These are phyloP conservation scores for Rugonectria rugulosa DNA, from an alignment of 2,329 filamentous ascomycete species.

Conservation along the genomic window DNA sequence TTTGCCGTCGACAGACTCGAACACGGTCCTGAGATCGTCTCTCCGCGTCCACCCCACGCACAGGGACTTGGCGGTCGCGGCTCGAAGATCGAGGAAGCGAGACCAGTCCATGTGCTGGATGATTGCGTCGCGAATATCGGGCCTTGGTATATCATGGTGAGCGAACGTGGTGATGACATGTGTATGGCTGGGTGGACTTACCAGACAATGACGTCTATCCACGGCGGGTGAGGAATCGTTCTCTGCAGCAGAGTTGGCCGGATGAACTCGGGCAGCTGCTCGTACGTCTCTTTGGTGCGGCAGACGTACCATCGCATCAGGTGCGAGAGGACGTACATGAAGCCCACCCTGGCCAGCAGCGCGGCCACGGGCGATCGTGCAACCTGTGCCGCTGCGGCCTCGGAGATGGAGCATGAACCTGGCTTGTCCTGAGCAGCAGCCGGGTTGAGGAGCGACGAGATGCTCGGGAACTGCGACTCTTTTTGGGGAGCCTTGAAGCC, in stretches of 20 bases:
- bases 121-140: conserved; percentile 27
- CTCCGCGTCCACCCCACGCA: conserved; percentile 20
- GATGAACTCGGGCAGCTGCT: conserved; percentile 32
- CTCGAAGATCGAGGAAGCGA: conserved; percentile 21
- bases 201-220: conserved; percentile 36
- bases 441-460: conserved; percentile 35
- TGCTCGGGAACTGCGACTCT: conserved; percentile 33
- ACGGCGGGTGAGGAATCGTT: conserved; percentile 36
- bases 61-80: conserved; percentile 6
- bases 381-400: conserved; percentile 26
- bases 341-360: conserved; percentile 28
- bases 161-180: too few relatives aligned
- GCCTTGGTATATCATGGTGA: conserved; percentile 1
- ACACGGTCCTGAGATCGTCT: conserved; percentile 1
- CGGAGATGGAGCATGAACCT: conserved; percentile 19
- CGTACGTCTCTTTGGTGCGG: conserved; percentile 34
- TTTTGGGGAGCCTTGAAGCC: conserved; percentile 9
- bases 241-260: conserved; percentile 34
- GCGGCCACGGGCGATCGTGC: conserved; percentile 18
- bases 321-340: conserved; percentile 25
- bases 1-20: conserved; percentile 6
- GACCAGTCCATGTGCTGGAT: conserved; percentile 30
- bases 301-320: conserved; percentile 31
- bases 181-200: too few relatives aligned
- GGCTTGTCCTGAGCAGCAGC: neutral